Conservation (phyloP, 2,329 filamentous ascomycete species). For the Pyrenophora graminea region DNA sequence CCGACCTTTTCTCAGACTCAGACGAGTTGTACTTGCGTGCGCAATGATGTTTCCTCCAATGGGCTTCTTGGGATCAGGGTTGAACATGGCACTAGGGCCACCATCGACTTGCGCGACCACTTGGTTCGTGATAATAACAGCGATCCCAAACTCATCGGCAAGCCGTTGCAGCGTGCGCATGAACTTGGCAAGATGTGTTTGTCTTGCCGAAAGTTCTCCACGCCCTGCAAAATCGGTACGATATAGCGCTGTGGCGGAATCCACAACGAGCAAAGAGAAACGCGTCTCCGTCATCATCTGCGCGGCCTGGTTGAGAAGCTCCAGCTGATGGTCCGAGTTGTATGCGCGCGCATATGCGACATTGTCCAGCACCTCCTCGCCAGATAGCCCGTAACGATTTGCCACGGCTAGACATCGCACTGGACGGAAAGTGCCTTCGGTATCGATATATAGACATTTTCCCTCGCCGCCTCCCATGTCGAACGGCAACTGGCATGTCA, state of each 20-base stretch:
- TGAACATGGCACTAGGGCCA: constrained; percentile 96
- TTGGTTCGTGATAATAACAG: constrained; percentile 98
- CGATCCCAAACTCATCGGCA: constrained; percentile 85
- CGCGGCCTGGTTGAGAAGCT: constrained; percentile 90
- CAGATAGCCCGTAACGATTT: constrained; percentile 89
- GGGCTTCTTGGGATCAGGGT: constrained; percentile 98
- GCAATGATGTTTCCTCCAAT: constrained; percentile 99
- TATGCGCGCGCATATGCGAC: constrained; percentile 97
- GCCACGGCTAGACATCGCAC: constrained; percentile 89
- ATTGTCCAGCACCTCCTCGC: constrained; percentile 97
- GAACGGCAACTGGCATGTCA: constrained; percentile 96
- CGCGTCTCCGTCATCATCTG: constrained; percentile 99
- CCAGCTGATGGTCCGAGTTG: constrained; percentile 96
- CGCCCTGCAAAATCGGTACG: constrained; percentile 96
- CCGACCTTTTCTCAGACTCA: constrained; percentile 93
- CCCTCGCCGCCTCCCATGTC: constrained; percentile 99
- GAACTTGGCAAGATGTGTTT: constrained; percentile 86
- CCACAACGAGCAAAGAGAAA: constrained; percentile 93
- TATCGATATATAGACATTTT: constrained; percentile 98
- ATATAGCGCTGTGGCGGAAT: constrained; percentile 94
- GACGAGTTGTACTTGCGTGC: constrained; percentile 90
- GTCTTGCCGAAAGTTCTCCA: constrained; percentile 91
- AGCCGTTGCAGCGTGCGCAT: constrained; percentile 82
- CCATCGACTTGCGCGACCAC: constrained; percentile 98
- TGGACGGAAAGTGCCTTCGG: constrained; percentile 91